phyloP scores from a whole-genome alignment of 768 basidiomycete genomes.

The Tulasnella sp. region DNA sequence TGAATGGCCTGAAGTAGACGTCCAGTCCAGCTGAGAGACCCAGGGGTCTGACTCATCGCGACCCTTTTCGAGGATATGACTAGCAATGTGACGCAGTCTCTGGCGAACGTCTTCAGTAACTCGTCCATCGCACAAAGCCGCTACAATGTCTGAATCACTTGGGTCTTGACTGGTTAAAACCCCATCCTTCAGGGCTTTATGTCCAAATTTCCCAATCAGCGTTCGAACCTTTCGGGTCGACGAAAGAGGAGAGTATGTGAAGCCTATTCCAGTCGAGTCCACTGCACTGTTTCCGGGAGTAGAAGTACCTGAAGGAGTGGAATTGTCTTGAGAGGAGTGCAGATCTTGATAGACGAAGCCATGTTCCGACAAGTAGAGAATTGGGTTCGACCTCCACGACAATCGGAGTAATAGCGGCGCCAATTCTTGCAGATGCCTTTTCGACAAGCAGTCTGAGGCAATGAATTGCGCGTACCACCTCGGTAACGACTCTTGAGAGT shows the following conservation, averaged over 20 bases:
- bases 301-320: no score
- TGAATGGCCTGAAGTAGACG: no score
- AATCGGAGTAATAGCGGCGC: constrained; percentile 57
- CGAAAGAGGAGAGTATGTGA: background rate
- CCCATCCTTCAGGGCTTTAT: background rate
- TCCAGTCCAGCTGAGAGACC: constrained; percentile 21
- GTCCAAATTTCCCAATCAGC: background rate
- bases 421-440: constrained; percentile 37
- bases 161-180: background rate
- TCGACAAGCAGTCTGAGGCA: constrained; percentile 32
- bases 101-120: constrained; percentile 27
- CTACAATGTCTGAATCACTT: background rate
- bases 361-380: constrained; percentile 40
- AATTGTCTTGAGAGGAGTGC: no score
- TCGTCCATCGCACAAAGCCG: constrained; percentile 25
- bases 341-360: constrained; percentile 46
- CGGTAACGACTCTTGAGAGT: constrained; percentile 27
- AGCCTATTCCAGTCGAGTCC: background rate
- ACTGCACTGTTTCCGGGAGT: no score
- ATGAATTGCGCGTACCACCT: constrained; percentile 46
- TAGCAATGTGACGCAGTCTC: constrained; percentile 33
- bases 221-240: constrained; percentile 3
- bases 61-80: constrained; percentile 21
- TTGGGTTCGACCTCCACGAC: constrained; percentile 45
- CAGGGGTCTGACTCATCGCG: constrained; percentile 19